Conservation (phyloP, 192 early-diverging fungal species). For the Coemansia guatemalensis region DNA sequence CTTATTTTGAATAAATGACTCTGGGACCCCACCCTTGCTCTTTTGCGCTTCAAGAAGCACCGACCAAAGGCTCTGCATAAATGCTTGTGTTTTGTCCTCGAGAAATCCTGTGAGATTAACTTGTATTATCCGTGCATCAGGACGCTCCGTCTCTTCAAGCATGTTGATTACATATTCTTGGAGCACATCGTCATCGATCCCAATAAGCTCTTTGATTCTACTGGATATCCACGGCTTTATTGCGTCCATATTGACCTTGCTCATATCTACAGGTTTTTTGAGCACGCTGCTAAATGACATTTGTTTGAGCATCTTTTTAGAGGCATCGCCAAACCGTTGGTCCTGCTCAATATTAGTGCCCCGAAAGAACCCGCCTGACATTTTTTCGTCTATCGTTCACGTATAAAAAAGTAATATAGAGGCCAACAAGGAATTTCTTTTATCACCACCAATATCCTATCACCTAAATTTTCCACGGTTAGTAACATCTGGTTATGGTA, state of each 20-base stretch:
- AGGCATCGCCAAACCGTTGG: constrained; percentile 45
- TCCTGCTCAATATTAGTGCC: constrained; percentile 51
- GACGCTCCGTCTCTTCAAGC: constrained; percentile 70
- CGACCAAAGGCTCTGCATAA: constrained; percentile 90
- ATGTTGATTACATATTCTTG: constrained; percentile 83
- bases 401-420: too few relatives aligned
- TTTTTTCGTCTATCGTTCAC: background rate
- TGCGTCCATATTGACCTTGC: constrained; percentile 84
- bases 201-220: constrained; percentile 71
- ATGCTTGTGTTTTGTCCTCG: constrained; percentile 73
- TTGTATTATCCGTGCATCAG: constrained; percentile 90
- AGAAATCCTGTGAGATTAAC: constrained; percentile 95
- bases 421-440: too few relatives aligned
- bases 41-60: constrained; percentile 87
- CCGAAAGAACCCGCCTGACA: constrained; percentile 40
- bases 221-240: constrained; percentile 87
- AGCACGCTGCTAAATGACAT: constrained; percentile 25
- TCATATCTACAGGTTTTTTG: constrained; percentile 60
- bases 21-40: constrained; percentile 79
- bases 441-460: too few relatives aligned
- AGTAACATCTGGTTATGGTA: too few relatives aligned
- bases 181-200: constrained; percentile 93
- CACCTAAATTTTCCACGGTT: too few relatives aligned
- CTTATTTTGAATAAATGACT: constrained; percentile 79
- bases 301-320: constrained; percentile 26